These are phyloP conservation scores for Hanseniaspora guilliermondii DNA, from an alignment of 805 yeast genomes.

Conservation along the genomic window DNA sequence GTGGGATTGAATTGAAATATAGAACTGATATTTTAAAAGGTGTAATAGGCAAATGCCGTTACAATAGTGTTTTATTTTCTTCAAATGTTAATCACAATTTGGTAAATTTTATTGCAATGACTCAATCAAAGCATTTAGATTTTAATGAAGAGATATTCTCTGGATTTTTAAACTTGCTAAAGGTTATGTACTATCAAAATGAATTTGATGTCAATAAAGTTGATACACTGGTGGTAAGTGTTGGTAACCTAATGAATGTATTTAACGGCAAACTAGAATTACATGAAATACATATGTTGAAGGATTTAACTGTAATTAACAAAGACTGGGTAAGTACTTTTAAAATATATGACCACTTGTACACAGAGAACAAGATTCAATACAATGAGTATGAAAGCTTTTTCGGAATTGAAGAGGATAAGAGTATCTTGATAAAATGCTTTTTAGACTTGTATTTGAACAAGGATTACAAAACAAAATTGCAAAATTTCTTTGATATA, in stretches of 20 bases:
- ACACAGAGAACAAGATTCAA: not conserved
- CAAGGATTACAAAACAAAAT: not conserved
- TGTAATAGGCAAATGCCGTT: not conserved
- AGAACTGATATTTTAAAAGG: not conserved
- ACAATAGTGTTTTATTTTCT: not conserved
- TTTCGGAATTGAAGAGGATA: not conserved
- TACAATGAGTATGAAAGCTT: not conserved
- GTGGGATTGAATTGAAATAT: not conserved
- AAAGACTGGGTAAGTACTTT: conserved; percentile 8
- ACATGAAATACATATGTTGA: not conserved
- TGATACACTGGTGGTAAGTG: not conserved
- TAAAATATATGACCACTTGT: conserved; percentile 5
- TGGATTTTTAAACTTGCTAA: not conserved
- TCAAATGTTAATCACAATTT: not conserved
- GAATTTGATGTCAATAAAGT: not conserved
- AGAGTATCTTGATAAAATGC: not conserved
- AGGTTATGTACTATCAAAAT: not conserved
- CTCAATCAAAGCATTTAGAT: not conserved
- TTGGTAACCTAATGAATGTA: not conserved
- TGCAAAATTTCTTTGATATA: conserved; percentile 6
- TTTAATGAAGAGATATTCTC: not conserved
- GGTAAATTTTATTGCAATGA: not conserved
- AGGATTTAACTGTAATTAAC: not conserved
- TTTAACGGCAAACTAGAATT: not conserved
- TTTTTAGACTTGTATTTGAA: conserved; percentile 4